Evolutionary conservation across 495 filamentous ascomycete genomes (phyloP).

Genomic region (Echria macrotheca): DNA sequence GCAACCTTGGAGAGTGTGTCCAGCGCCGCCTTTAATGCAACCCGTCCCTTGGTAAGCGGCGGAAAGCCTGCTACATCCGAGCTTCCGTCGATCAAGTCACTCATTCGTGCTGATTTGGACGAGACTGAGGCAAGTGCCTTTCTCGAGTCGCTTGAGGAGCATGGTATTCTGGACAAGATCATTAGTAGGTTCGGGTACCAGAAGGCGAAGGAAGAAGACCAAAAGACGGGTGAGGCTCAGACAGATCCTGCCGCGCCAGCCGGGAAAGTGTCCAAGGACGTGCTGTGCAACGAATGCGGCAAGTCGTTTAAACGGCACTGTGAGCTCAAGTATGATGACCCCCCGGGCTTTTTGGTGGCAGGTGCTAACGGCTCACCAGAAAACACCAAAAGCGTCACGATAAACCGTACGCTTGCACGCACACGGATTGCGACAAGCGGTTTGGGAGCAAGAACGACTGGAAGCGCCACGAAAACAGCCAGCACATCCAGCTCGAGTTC

Average conservation of each 20-base stretch:
- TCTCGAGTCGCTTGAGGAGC: conserved; percentile 9
- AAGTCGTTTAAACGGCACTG: conserved; percentile 56
- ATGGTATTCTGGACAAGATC: conserved; percentile 20
- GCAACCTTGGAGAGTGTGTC: too few relatives aligned
- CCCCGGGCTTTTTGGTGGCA: too few relatives aligned
- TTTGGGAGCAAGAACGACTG: conserved; percentile 96
- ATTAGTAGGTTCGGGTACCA: conserved; percentile 30
- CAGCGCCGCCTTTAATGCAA: too few relatives aligned
- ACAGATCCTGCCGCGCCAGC: not conserved
- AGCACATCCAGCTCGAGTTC: conserved; percentile 69
- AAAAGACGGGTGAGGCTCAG: not conserved
- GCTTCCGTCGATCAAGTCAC: too few relatives aligned
- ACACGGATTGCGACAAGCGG: conserved; percentile 60
- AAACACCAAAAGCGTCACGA: conserved; percentile 88
- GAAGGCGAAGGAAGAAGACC: conserved; percentile 14
- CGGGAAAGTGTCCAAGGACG: not conserved
- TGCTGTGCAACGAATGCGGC: conserved; percentile 45
- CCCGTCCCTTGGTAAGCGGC: too few relatives aligned
- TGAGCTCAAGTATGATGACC: conserved; percentile 60
- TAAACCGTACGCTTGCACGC: conserved; percentile 86
- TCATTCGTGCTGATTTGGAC: too few relatives aligned
- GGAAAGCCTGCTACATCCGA: too few relatives aligned
- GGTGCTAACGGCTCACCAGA: too few relatives aligned
- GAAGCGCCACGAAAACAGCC: conserved; percentile 91
- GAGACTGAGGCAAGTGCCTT: conserved; percentile 16